Base-by-base conservation (phyloP, 352 stramenopile species). In the Phytophthora foliorum region DNA sequence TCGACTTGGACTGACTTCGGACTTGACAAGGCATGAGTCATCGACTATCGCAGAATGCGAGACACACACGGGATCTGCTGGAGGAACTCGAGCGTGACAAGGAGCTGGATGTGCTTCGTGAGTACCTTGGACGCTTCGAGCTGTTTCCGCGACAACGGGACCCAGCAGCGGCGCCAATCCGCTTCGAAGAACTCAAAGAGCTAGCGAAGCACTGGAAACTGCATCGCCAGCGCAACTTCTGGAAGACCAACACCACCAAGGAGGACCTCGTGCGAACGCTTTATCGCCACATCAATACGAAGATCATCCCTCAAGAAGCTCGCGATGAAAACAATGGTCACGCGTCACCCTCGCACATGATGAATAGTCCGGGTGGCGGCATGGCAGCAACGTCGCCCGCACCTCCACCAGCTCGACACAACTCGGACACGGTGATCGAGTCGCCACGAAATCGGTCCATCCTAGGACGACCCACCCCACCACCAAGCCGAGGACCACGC, bases 131-230 rank as follows among this genome's bases (percentile, higher is more conserved):
- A n/a, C 75, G 86, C 0, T 91, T 95, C 32, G 73, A 92, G 36
- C 54, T 97, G 31, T 97, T 95, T 42, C 86, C 88, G 1, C 70
- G 82, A 8, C 81, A 91, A 51, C 86, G 87, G 11, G 89, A 96
- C 50, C 84, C 86, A 0, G 76, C 82, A 16, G 77, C 86, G 25
- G 89, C 89, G 2, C 84, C 84, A 10, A 97, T 97, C 57, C 91
- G 88, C 16, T 93, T 93, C n/a, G 90, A 97, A 64, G 89, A 97
- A 63, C 75, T 97, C n/a, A 96, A 96, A 62, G 92, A 97, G 57
- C 74, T 97, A 11, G 88, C 94, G 2, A 93, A 96, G 46, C 84
- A 95, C 65, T 97, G 89, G 88, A 97, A 97, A 57, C 72, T 97
- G 6, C 89, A 97, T 50, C 87, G 92, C 1, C 87, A 95, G 65